phyloP scores from a whole-genome alignment of 257 asterid species.

The Cordia subcordata region DNA sequence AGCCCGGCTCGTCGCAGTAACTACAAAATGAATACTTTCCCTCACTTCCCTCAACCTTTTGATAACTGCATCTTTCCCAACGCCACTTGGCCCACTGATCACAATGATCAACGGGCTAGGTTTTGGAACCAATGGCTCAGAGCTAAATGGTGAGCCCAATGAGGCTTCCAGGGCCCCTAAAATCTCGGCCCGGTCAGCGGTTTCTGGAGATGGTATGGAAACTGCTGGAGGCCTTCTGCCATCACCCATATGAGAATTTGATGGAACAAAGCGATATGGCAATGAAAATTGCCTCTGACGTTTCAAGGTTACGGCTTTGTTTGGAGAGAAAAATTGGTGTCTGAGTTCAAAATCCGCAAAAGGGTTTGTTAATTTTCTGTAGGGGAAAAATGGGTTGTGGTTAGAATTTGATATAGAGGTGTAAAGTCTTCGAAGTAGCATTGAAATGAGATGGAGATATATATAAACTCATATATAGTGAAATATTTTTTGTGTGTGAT shows the following conservation, averaged over 20 bases:
- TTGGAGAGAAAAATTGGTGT: conserved; percentile 18
- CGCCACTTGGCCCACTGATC: conserved; percentile 93
- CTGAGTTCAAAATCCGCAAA: conserved; percentile 22
- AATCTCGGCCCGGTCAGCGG: conserved; percentile 49
- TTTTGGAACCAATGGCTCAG: conserved; percentile 53
- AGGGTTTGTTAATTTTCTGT: conserved; percentile 31
- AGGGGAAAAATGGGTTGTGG: conserved; percentile 30
- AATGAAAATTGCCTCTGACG: conserved; percentile 18
- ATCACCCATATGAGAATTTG: conserved; percentile 46
- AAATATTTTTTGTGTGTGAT: too few species aligned
- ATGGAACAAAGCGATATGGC: conserved; percentile 27
- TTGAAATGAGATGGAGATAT: conserved; percentile 27
- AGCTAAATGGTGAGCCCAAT: conserved; percentile 62
- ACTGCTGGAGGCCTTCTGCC: conserved; percentile 39
- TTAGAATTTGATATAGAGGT: conserved; percentile 37
- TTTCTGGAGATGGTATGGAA: conserved; percentile 51
- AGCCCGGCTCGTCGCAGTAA: conserved; percentile 74
- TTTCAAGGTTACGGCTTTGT: conserved; percentile 22
- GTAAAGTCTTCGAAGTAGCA: conserved; percentile 57
- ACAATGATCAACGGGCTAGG: conserved; percentile 76
- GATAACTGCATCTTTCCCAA: conserved; percentile 86
- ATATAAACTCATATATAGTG: too few species aligned
- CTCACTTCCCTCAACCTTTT: conserved; percentile 68
- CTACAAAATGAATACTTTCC: conserved; percentile 75
- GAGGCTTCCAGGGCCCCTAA: conserved; percentile 80